phyloP scores from a whole-genome alignment of 805 yeast species.

The Myxozyma kluyveri region DNA sequence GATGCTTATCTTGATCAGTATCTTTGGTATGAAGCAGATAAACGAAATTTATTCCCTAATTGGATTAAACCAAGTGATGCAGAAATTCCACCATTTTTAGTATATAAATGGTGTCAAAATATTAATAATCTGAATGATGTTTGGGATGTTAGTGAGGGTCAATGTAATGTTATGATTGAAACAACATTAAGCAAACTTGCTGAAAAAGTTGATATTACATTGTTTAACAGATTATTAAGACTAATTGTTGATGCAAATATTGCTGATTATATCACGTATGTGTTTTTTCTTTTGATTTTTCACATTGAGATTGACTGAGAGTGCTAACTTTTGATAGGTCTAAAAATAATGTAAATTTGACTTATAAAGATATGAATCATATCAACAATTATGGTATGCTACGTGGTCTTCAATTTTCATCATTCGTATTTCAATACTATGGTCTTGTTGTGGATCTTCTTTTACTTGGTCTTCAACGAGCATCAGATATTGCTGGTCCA shows the following conservation, averaged over 20 bases:
- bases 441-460: constrained; percentile 81
- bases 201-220: constrained; percentile 84
- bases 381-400: constrained; percentile 83
- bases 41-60: constrained; percentile 81
- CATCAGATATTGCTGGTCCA: constrained; percentile 81
- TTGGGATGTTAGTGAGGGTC: constrained; percentile 76
- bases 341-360: constrained; percentile 75
- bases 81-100: constrained; percentile 88
- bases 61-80: constrained; percentile 96
- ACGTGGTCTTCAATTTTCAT: constrained; percentile 85
- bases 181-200: constrained; percentile 66
- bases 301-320: neutral
- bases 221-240: constrained; percentile 75
- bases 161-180: constrained; percentile 80
- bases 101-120: constrained; percentile 93
- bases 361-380: constrained; percentile 94
- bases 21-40: constrained; percentile 92
- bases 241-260: constrained; percentile 82
- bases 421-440: constrained; percentile 86
- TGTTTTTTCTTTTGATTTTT: neutral
- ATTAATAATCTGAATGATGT: constrained; percentile 72
- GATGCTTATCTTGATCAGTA: constrained; percentile 96
- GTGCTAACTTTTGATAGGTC: constrained; percentile 49
- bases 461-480: constrained; percentile 81
- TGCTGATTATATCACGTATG: constrained; percentile 76